Evolutionary conservation across 257 asterid genomes (phyloP).

Genomic region (Nicotiana tabacum): DNA sequence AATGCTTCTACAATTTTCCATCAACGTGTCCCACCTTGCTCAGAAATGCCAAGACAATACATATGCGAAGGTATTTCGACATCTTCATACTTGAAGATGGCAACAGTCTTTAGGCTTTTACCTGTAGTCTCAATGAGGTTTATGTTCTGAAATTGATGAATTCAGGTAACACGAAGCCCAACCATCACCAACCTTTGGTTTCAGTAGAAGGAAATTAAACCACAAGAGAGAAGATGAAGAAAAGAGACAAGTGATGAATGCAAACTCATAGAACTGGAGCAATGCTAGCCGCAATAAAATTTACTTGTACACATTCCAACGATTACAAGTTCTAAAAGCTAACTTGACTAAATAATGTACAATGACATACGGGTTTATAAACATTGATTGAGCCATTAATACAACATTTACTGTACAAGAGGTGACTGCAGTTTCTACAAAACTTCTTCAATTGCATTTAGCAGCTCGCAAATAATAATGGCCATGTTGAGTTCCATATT

Average conservation of each 20-base stretch:
- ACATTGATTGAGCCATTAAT: neutral
- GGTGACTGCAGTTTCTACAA: neutral
- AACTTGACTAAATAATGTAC: neutral
- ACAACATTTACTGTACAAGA: conserved; percentile 7
- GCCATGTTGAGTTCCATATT: neutral
- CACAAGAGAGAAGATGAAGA: neutral
- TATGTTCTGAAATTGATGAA: neutral
- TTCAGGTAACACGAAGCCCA: neutral
- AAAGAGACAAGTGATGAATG: neutral
- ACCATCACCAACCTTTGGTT: neutral
- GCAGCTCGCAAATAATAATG: neutral
- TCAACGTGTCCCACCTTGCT: no score
- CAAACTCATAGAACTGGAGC: neutral
- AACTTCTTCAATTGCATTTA: neutral
- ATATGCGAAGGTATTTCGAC: neutral
- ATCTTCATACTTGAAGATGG: neutral
- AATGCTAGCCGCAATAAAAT: neutral
- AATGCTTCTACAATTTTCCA: no score
- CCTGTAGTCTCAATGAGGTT: no score
- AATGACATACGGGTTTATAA: conserved; percentile 6
- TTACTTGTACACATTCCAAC: neutral
- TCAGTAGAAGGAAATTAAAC: neutral
- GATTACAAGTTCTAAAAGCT: neutral
- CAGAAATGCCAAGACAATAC: no score
- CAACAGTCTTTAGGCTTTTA: neutral